Evolutionary conservation across 2,329 filamentous ascomycete species (phyloP).

Genomic region (Talaromyces atroroseus): DNA sequence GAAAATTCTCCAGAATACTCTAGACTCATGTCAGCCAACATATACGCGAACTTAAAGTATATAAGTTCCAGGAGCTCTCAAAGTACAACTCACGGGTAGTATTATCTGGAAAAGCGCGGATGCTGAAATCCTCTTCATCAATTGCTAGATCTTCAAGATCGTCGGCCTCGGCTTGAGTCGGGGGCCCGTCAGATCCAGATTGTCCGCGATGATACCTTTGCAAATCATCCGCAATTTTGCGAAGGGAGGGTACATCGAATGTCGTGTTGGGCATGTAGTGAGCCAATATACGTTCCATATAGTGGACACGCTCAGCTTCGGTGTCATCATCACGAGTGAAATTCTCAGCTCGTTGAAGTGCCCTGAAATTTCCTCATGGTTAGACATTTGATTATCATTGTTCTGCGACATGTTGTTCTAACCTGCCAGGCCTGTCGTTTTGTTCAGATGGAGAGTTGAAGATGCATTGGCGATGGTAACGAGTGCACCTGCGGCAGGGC

Average conservation of each 20-base stretch:
- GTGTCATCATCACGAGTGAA: slow-evolving; percentile 30
- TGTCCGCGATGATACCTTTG: slow-evolving; percentile 31
- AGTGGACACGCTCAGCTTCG: slow-evolving; percentile 32
- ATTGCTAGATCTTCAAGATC: slow-evolving; percentile 37
- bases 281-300: slow-evolving; percentile 46
- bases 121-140: slow-evolving; percentile 38
- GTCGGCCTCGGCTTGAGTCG: slow-evolving; percentile 28
- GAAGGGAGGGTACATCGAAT: slow-evolving; percentile 40
- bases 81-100: slow-evolving; percentile 29
- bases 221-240: slow-evolving; percentile 40
- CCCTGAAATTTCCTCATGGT: background rate
- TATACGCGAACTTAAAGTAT: background rate
- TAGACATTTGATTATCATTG: slow-evolving; percentile 23
- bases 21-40: slow-evolving; percentile 13
- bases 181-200: slow-evolving; percentile 27
- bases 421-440: slow-evolving; percentile 26
- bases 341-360: slow-evolving; percentile 27
- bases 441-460: slow-evolving; percentile 40
- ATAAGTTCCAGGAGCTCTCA: background rate
- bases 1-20: slow-evolving; percentile 44
- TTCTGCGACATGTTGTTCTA: slow-evolving; percentile 14
- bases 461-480: slow-evolving; percentile 48
- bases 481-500: slow-evolving; percentile 50
- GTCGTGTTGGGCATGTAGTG: slow-evolving; percentile 44
- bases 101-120: slow-evolving; percentile 36